Evolutionary conservation across 2,329 filamentous ascomycete genomes (phyloP).

Genomic region (Didymella segeticola): DNA sequence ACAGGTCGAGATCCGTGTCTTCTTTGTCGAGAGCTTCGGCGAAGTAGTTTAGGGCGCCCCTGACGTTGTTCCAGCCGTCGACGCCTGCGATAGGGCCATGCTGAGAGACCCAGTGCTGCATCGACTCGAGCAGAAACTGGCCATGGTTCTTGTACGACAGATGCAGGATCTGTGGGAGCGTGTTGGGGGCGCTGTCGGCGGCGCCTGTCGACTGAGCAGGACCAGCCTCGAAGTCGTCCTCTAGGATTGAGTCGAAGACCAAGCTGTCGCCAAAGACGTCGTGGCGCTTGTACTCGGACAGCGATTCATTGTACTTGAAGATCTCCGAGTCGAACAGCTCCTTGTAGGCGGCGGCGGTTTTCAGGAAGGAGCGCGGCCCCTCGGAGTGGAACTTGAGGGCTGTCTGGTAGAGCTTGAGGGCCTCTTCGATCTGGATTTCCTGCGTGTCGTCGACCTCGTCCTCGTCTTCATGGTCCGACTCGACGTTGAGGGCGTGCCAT

Average conservation of each 20-base stretch:
- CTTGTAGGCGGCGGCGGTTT: slow-evolving; percentile 82
- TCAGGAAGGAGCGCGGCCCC: slow-evolving; percentile 75
- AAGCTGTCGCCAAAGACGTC: slow-evolving; percentile 57
- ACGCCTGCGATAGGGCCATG: slow-evolving; percentile 46
- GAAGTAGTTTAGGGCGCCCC: slow-evolving; percentile 58
- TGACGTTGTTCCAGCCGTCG: slow-evolving; percentile 31
- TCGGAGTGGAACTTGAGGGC: slow-evolving; percentile 92
- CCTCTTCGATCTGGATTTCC: slow-evolving; percentile 96
- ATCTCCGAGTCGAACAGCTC: slow-evolving; percentile 90
- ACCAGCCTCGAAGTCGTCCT: slow-evolving; percentile 48
- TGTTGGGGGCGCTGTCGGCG: slow-evolving; percentile 78
- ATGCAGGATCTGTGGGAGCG: slow-evolving; percentile 86
- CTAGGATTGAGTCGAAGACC: slow-evolving; percentile 52
- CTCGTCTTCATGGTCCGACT: slow-evolving; percentile 87
- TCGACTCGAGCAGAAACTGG: slow-evolving; percentile 83
- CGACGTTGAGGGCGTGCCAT: slow-evolving; percentile 91
- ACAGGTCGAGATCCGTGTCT: slow-evolving; percentile 68
- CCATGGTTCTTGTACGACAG: slow-evolving; percentile 95
- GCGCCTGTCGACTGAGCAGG: slow-evolving; percentile 61
- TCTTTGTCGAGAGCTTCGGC: slow-evolving; percentile 69
- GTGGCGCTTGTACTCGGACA: slow-evolving; percentile 81
- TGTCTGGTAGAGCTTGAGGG: slow-evolving; percentile 89
- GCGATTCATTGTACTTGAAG: slow-evolving; percentile 87
- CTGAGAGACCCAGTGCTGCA: slow-evolving; percentile 59
- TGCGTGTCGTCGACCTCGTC: slow-evolving; percentile 95